phyloP scores from a whole-genome alignment of 2,329 filamentous ascomycete species.

The Botryosphaeria dothidea region DNA sequence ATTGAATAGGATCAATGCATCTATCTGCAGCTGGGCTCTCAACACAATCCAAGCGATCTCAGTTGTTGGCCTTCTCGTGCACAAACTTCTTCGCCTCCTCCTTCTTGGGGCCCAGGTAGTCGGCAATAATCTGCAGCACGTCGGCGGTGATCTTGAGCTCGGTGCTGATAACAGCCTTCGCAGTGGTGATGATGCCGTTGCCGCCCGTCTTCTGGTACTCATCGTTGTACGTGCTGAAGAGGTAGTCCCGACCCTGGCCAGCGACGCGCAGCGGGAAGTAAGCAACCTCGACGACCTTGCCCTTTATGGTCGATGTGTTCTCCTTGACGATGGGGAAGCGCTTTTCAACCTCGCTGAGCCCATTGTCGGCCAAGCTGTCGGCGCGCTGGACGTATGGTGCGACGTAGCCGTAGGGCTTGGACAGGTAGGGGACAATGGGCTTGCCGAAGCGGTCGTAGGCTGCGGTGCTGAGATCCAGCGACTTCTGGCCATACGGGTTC shows the following conservation, averaged over 20 bases:
- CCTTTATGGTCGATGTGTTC: constrained; percentile 46
- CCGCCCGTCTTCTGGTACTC: constrained; percentile 42
- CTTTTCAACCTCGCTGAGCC: constrained; percentile 38
- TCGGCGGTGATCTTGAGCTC: constrained; percentile 41
- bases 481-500: constrained; percentile 82
- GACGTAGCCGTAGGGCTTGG: constrained; percentile 78
- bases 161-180: constrained; percentile 39
- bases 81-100: constrained; percentile 34
- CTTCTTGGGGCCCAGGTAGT: constrained; percentile 37
- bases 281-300: constrained; percentile 28
- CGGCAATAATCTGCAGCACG: constrained; percentile 31
- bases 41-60: background rate
- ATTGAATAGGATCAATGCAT: background rate
- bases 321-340: constrained; percentile 49
- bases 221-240: constrained; percentile 38
- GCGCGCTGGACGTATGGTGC: constrained; percentile 82
- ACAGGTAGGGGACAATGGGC: constrained; percentile 75
- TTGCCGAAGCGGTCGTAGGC: constrained; percentile 76
- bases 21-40: background rate
- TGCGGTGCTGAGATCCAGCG: constrained; percentile 71
- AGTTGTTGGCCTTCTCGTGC: constrained; percentile 32
- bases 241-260: constrained; percentile 35
- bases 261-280: constrained; percentile 31
- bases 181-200: constrained; percentile 37
- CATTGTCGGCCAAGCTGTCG: constrained; percentile 55